Evolutionary conservation across 306 rosid species (phyloP).

Genomic region (Dryas alaskensis): DNA sequence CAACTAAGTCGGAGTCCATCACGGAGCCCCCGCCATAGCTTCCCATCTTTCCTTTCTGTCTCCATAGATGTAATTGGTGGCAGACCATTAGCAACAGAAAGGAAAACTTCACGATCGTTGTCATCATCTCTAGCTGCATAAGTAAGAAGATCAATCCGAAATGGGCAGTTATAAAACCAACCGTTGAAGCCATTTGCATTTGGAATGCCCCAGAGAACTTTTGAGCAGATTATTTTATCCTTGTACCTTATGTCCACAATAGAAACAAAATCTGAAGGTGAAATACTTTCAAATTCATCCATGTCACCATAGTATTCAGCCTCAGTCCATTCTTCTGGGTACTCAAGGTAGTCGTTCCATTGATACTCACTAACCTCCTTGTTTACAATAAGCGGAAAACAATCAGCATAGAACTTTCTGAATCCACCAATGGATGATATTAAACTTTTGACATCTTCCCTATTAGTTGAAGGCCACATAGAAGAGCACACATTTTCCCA

Average conservation of each 20-base stretch:
- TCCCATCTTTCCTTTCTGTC: slow-evolving; percentile 80
- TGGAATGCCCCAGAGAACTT: slow-evolving; percentile 85
- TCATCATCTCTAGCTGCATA: slow-evolving; percentile 57
- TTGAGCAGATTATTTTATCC: slow-evolving; percentile 72
- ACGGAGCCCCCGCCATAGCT: slow-evolving; percentile 75
- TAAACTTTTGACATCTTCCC: slow-evolving; percentile 72
- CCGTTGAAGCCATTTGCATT: slow-evolving; percentile 61
- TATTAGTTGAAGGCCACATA: slow-evolving; percentile 84
- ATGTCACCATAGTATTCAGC: slow-evolving; percentile 77
- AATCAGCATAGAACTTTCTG: slow-evolving; percentile 85
- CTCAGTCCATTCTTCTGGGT: slow-evolving; percentile 85
- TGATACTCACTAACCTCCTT: slow-evolving; percentile 60
- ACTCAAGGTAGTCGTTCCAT: slow-evolving; percentile 48
- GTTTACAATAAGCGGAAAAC: slow-evolving; percentile 79
- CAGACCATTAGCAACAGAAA: slow-evolving; percentile 72
- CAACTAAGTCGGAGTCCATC: slow-evolving; percentile 82
- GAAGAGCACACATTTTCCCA: slow-evolving; percentile 88
- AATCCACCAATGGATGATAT: slow-evolving; percentile 76
- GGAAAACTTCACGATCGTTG: slow-evolving; percentile 54
- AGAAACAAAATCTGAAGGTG: slow-evolving; percentile 81
- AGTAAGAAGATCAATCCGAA: slow-evolving; percentile 73
- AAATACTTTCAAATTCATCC: slow-evolving; percentile 47
- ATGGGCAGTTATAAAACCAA: slow-evolving; percentile 89
- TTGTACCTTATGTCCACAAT: slow-evolving; percentile 72
- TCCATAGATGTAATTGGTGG: slow-evolving; percentile 70